Evolutionary conservation across 176 grass and related monocot species (phyloP).

Genomic region (Oryza coarctata): DNA sequence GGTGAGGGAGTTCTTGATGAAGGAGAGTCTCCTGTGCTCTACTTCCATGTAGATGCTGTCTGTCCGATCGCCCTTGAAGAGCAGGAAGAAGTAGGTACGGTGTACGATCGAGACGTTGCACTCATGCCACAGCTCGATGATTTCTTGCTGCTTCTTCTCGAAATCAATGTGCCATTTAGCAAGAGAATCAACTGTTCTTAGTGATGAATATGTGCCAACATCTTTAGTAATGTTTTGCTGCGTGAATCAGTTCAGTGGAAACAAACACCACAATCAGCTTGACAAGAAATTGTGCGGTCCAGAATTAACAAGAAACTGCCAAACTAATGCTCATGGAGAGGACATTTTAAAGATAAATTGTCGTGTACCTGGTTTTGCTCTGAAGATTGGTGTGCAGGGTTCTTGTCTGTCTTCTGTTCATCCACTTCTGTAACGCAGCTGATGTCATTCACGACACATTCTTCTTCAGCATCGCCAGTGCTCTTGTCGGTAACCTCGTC

Average conservation of each 20-base stretch:
- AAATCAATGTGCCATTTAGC: conserved; percentile 58
- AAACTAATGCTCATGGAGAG: neutral
- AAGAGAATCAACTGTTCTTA: conserved; percentile 33
- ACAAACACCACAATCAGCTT: neutral
- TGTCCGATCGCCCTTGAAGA: conserved; percentile 77
- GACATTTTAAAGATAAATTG: neutral
- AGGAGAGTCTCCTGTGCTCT: conserved; percentile 70
- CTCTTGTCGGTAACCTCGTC: conserved; percentile 32
- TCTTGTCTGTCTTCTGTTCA: conserved; percentile 26
- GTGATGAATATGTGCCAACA: neutral
- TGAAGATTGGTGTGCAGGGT: conserved; percentile 7
- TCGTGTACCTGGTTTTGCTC: conserved; percentile 40
- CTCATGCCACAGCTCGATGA: conserved; percentile 76
- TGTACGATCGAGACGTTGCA: conserved; percentile 84
- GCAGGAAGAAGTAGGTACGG: conserved; percentile 88
- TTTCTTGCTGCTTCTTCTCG: conserved; percentile 65
- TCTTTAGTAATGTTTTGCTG: conserved; percentile 32
- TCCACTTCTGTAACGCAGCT: conserved; percentile 22
- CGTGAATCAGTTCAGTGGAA: neutral
- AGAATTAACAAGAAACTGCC: neutral
- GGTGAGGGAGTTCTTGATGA: conserved; percentile 56
- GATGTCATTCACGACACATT: neutral
- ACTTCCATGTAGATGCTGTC: conserved; percentile 93
- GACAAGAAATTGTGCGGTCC: neutral
- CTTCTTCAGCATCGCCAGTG: conserved; percentile 38